Conservation (phyloP, 768 basidiomycete genomes). For the Suillus sp. region DNA sequence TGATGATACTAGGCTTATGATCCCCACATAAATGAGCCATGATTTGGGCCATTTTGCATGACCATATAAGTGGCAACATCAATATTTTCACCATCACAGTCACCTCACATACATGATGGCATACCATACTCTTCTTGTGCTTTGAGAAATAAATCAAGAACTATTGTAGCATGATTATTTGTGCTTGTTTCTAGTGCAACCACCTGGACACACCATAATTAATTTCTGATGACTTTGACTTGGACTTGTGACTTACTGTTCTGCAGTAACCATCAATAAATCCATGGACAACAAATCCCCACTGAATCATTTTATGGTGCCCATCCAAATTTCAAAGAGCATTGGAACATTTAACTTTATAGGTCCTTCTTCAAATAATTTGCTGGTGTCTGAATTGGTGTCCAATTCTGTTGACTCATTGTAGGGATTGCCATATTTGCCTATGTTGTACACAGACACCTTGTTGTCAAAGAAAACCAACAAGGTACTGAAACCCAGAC, state of each 20-base stretch:
- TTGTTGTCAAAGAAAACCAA: slow-evolving; percentile 17
- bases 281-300: slow-evolving; percentile 29
- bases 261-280: slow-evolving; percentile 32
- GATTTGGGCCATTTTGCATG: slow-evolving; percentile 23
- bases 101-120: slow-evolving; percentile 30
- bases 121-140: slow-evolving; percentile 19
- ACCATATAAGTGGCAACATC: slow-evolving; percentile 33
- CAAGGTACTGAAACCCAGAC: slow-evolving; percentile 24
- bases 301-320: slow-evolving; percentile 29
- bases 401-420: slow-evolving; percentile 16
- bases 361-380: slow-evolving; percentile 12
- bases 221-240: too few relatives aligned
- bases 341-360: slow-evolving; percentile 18
- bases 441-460: slow-evolving; percentile 21
- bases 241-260: slow-evolving; percentile 23
- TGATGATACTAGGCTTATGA: slow-evolving; percentile 16
- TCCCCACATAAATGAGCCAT: slow-evolving; percentile 32
- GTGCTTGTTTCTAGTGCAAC: slow-evolving; percentile 23
- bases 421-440: slow-evolving; percentile 13
- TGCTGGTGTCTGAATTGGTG: not conserved
- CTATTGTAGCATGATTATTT: slow-evolving; percentile 30
- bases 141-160: slow-evolving; percentile 26
- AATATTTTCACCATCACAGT: slow-evolving; percentile 34
- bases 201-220: slow-evolving; percentile 15
- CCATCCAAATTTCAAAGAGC: slow-evolving; percentile 29